phyloP scores from a whole-genome alignment of 495 filamentous ascomycete species.

The Acidiella bohemica region DNA sequence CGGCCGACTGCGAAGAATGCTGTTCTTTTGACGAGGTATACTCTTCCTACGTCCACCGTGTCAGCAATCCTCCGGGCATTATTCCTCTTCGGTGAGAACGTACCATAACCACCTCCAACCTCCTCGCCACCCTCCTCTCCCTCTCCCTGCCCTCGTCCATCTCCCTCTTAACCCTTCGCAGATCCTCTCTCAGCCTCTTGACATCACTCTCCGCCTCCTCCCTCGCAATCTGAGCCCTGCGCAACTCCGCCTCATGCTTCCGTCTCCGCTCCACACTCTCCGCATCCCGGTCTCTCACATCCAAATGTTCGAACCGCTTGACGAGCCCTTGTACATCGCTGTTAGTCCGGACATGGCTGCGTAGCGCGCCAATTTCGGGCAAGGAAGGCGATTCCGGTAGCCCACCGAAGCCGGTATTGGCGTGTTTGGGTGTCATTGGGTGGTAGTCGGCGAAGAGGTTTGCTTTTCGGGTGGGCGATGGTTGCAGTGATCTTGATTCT shows the following conservation, averaged over 20 bases:
- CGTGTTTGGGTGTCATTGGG: slow-evolving; percentile 2
- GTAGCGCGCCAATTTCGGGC: slow-evolving; percentile 35
- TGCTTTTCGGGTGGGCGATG: slow-evolving; percentile 10
- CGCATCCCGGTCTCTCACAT: slow-evolving; percentile 28
- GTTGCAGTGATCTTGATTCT: slow-evolving; percentile 1
- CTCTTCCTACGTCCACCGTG: slow-evolving; percentile 47
- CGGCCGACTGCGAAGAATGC: slow-evolving; percentile 51
- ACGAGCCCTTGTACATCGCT: slow-evolving; percentile 83
- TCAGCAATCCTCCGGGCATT: slow-evolving; percentile 1
- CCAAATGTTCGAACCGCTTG: slow-evolving; percentile 63
- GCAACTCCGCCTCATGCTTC: slow-evolving; percentile 56
- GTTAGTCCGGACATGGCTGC: slow-evolving; percentile 28
- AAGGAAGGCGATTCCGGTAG: slow-evolving; percentile 41
- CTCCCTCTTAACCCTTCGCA: slow-evolving; percentile 36
- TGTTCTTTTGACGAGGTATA: slow-evolving; percentile 62
- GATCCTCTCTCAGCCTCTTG: slow-evolving; percentile 47
- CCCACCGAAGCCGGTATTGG: slow-evolving; percentile 13
- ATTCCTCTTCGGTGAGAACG: slow-evolving; percentile 13
- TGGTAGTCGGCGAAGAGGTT: slow-evolving; percentile 16
- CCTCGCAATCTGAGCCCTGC: slow-evolving; percentile 66
- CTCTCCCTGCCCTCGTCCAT: slow-evolving; percentile 58
- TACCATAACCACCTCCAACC: slow-evolving; percentile 64
- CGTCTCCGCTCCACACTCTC: slow-evolving; percentile 42
- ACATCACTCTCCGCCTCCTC: slow-evolving; percentile 68
- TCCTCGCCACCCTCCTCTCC: slow-evolving; percentile 61